These are phyloP conservation scores for Ramichloridium luteum DNA, from an alignment of 2,329 filamentous ascomycete genomes.

Conservation along the genomic window DNA sequence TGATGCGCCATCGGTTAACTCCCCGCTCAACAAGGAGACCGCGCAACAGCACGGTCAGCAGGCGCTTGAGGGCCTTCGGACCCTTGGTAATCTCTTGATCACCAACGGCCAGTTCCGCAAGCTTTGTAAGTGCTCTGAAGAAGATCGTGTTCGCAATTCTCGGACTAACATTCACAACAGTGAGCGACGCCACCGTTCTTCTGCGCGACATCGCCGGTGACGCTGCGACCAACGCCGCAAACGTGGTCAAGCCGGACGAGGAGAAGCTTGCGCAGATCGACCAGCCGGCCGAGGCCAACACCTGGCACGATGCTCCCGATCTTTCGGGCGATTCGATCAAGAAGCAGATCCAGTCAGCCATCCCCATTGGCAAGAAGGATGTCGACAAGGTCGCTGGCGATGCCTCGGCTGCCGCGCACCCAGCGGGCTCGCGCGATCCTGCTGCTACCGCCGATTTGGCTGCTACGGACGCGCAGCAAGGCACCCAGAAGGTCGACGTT, in stretches of 20 bases:
- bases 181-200: constrained; percentile 69
- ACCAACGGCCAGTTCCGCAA: constrained; percentile 96
- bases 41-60: constrained; percentile 75
- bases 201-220: constrained; percentile 87
- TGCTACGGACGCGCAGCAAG: constrained; percentile 41
- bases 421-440: constrained; percentile 42
- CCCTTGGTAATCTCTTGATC: constrained; percentile 75
- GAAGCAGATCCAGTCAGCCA: constrained; percentile 50
- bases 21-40: constrained; percentile 61
- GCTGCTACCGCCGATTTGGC: constrained; percentile 41
- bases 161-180: constrained; percentile 22
- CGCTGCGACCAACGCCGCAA: constrained; percentile 67
- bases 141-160: no score
- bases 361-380: constrained; percentile 46
- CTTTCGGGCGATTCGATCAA: constrained; percentile 56
- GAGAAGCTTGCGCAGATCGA: constrained; percentile 70
- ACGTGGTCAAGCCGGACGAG: constrained; percentile 62
- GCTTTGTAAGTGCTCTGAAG: constrained; percentile 50
- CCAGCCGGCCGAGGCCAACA: constrained; percentile 74
- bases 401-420: constrained; percentile 46
- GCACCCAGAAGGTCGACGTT: constrained; percentile 39
- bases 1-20: constrained; percentile 48
- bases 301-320: constrained; percentile 40
- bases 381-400: constrained; percentile 47
- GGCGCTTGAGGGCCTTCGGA: constrained; percentile 73